phyloP scores from a whole-genome alignment of 352 stramenopile genomes.

The Blastocystis sp. region DNA sequence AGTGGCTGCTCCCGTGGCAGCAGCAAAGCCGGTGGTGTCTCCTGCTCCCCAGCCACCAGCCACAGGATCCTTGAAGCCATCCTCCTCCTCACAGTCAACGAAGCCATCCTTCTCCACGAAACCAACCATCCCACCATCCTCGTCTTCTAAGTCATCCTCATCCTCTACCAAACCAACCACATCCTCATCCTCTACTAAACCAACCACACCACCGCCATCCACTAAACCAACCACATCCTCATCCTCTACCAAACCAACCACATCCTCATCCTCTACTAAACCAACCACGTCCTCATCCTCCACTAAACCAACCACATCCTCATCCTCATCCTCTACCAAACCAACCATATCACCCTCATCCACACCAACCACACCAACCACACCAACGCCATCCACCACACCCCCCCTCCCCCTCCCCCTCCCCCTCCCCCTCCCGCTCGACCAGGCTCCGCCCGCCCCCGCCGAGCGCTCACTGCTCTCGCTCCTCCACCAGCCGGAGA shows the following conservation, averaged over 20 bases:
- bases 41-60: not conserved
- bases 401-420: not conserved
- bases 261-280: not conserved
- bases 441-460: not conserved
- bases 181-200: not conserved
- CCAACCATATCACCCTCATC: not conserved
- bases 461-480: not conserved
- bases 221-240: not conserved
- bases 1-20: no score
- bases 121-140: not conserved
- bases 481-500: not conserved
- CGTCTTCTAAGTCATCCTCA: not conserved
- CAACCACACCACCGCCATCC: not conserved
- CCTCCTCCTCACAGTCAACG: not conserved
- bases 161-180: not conserved
- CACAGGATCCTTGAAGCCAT: no score
- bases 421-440: not conserved
- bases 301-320: not conserved
- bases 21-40: no score
- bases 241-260: not conserved
- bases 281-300: not conserved
- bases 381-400: not conserved
- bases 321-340: not conserved
- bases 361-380: not conserved
- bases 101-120: not conserved